Base-by-base conservation (phyloP, 129 eudicot genomes). In the Flaveria bidentis region DNA sequence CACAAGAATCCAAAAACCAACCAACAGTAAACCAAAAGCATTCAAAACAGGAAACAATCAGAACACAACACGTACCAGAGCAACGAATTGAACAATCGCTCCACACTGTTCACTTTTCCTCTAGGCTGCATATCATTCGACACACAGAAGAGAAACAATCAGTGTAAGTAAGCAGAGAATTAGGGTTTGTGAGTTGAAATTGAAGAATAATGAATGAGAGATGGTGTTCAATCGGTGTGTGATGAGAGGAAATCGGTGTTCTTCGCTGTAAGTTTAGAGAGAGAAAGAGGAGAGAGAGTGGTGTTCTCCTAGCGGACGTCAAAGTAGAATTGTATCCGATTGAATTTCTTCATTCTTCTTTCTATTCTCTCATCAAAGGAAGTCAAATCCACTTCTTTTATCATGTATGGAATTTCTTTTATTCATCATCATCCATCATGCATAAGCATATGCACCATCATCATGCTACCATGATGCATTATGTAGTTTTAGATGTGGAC, bases 271-370 rank as follows among this genome's bases (percentile, higher is more conserved):
- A 77, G 69, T 83, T 84, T 80, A 82, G 89, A 89, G 96, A 82
- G 91, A 86, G 88, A 86, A 57, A 86, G 82, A 56, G 73, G 88
- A 88, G 79, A 88, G 90, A 73, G 82, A 77, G 67, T 84, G 70
- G 72, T 74, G 78, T 77, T 80, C 87, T 79, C 80, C 86, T 88
- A 84, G 96, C 97, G 98, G 97, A 91, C 97, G 97, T 91, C 96
- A 93, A 93, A 93, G 60, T 66, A 60, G 86, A 64, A 88, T 93
- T 90, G 78, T 72, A 93, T 88, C 82, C 82, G 87, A 88, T 90
- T 93, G 84, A 90, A 88, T 85, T 76, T 78, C 78, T 78, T 84
- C 88, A 76, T 88, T 84, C 88, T 36, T 36, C 75, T 73, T 82
- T 75, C 84, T 79, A 74, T 74, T 75, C 83, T 71, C 72, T 67